These are phyloP conservation scores for Ophiognomonia clavigignenti-juglandacearum DNA, from an alignment of 2,329 filamentous ascomycete genomes.

Conservation along the genomic window DNA sequence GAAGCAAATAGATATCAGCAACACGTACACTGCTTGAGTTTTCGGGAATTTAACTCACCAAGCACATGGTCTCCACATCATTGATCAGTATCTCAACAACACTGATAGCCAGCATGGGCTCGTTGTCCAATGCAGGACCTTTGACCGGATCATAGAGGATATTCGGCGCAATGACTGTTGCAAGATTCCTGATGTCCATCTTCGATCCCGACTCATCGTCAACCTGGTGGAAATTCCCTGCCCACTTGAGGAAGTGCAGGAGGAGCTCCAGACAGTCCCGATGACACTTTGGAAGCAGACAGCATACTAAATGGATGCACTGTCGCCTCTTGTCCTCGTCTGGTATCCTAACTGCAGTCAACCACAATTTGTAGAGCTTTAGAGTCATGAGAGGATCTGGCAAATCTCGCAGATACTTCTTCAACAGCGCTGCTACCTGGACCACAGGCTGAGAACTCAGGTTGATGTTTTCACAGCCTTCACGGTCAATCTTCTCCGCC, in stretches of 20 bases:
- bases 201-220: constrained; percentile 97
- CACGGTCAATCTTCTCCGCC: constrained; percentile 78
- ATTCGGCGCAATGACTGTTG: constrained; percentile 95
- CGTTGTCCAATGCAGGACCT: constrained; percentile 66
- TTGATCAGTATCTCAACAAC: constrained; percentile 88
- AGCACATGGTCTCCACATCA: constrained; percentile 93
- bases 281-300: constrained; percentile 85
- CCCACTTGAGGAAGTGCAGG: constrained; percentile 96
- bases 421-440: constrained; percentile 87
- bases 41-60: constrained; percentile 58
- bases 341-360: constrained; percentile 80
- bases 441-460: constrained; percentile 86
- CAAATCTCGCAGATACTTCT: constrained; percentile 90
- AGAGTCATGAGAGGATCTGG: constrained; percentile 92
- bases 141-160: constrained; percentile 72
- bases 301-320: constrained; percentile 85
- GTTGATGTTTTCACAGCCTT: constrained; percentile 80
- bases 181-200: constrained; percentile 97
- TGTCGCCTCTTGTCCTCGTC: constrained; percentile 79
- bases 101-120: constrained; percentile 90
- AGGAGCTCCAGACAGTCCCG: constrained; percentile 92
- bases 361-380: constrained; percentile 88
- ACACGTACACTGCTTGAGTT: background rate
- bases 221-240: constrained; percentile 92
- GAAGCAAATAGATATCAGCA: constrained; percentile 19